These are phyloP conservation scores for Mytilinidion resinicola DNA, from an alignment of 495 filamentous ascomycete genomes.

Conservation along the genomic window DNA sequence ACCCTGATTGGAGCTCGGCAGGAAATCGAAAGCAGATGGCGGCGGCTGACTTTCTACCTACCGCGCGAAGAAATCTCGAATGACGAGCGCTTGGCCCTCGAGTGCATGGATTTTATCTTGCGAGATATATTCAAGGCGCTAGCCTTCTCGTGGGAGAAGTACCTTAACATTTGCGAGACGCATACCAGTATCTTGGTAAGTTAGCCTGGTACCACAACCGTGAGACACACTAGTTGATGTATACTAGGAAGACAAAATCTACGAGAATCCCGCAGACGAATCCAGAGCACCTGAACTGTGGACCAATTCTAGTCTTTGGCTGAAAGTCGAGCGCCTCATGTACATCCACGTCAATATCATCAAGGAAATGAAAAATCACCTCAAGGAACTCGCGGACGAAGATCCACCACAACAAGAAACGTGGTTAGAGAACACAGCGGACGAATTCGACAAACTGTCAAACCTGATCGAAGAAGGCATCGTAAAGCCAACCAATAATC, in stretches of 20 bases:
- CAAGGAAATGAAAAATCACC: constrained; percentile 41
- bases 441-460: constrained; percentile 40
- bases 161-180: constrained; percentile 40
- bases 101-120: constrained; percentile 48
- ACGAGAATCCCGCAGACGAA: constrained; percentile 51
- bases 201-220: not conserved
- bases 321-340: constrained; percentile 50
- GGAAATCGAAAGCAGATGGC: constrained; percentile 48
- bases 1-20: constrained; percentile 45
- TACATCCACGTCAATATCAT: constrained; percentile 44
- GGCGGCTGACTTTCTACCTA: constrained; percentile 47
- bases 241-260: constrained; percentile 48
- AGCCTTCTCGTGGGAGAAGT: constrained; percentile 41
- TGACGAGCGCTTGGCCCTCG: constrained; percentile 35
- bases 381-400: constrained; percentile 32
- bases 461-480: constrained; percentile 45
- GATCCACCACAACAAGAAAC: constrained; percentile 26
- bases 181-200: constrained; percentile 42
- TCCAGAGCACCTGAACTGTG: constrained; percentile 50
- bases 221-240: not conserved
- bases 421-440: constrained; percentile 39
- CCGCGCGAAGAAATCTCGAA: constrained; percentile 30
- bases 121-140: constrained; percentile 48
- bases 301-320: constrained; percentile 46
- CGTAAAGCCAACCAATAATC: constrained; percentile 44